Base-by-base conservation (phyloP, 768 basidiomycete genomes). In the Tylopilus felleus region DNA sequence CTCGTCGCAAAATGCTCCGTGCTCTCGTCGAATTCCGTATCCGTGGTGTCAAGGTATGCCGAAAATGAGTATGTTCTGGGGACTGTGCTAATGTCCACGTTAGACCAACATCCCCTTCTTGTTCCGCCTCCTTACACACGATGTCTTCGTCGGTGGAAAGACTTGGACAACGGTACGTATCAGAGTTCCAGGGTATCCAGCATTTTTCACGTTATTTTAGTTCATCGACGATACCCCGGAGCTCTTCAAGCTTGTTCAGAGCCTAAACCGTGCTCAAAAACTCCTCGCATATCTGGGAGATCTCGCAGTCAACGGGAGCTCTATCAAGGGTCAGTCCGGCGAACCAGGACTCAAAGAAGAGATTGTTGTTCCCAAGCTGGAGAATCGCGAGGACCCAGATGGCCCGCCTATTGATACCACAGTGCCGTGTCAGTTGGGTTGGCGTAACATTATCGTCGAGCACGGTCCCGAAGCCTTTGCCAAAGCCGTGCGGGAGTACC, bases 181-280 rank as follows among this genome's bases (percentile, higher is more conserved):
- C 9, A 7, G 16, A 55, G 19, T 51, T 19, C n/a, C 8, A 22
- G 39, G 9, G 6, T 41, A 38, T 51, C 5, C 46, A 21, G 27
- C 38, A 13, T 40, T 45, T 19, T 46, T 68, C 27, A 69, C 35
- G 33, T 29, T 13, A 12, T 45, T 47, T 9, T 64, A 93, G 91
- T 98, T 99, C 79, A 98, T 99, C 73, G 97, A 99, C 66, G 97
- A 99, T 73, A 98, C 96, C 1, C 95, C 93, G n/a, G 94, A 98
- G 67, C 84, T 99, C 58, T 99, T 98, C 86, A 97, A 95, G 73
- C 84, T 99, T 52, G 95, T 99, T 8, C 90, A 93, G 65, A 93
- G 88, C 62, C 95, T 95, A 74, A 99, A 99, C 74, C 90, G 97
- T 74, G 97, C 97, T 4, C 95, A 98, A 74, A 98, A 98, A 72